Conservation (phyloP, 177 flowering plant species). For the Telopea speciosissima region DNA sequence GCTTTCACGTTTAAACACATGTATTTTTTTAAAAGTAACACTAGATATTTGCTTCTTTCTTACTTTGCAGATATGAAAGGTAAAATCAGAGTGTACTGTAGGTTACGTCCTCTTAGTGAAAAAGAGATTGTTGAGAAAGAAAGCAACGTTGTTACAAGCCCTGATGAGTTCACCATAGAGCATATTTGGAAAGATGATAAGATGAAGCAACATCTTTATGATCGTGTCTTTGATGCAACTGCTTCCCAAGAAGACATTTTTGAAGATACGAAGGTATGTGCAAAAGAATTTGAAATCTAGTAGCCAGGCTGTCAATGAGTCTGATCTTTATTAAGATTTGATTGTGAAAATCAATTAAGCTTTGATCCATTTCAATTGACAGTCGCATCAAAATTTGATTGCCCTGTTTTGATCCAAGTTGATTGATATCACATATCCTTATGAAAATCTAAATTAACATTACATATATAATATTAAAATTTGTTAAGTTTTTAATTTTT, state of each 20-base stretch:
- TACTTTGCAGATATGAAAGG: slow-evolving; percentile 90
- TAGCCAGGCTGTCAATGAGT: not conserved
- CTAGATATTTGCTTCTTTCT: not conserved
- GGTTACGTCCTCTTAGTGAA: slow-evolving; percentile 71
- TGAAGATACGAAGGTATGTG: slow-evolving; percentile 80
- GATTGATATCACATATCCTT: too few species aligned
- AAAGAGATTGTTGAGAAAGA: slow-evolving; percentile 71
- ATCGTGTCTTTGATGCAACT: slow-evolving; percentile 72
- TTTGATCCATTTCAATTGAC: too few species aligned
- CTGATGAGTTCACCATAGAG: slow-evolving; percentile 66
- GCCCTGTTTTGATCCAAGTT: too few species aligned
- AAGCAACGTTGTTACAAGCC: slow-evolving; percentile 33
- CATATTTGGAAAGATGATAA: slow-evolving; percentile 94
- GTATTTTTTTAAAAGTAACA: not conserved
- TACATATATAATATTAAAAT: too few species aligned
- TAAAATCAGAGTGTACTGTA: slow-evolving; percentile 86
- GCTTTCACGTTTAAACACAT: not conserved
- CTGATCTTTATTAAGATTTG: too few species aligned
- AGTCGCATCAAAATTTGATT: too few species aligned
- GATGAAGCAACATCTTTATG: slow-evolving; percentile 75
- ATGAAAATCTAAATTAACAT: too few species aligned
- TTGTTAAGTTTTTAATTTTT: too few species aligned
- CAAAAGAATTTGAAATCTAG: not conserved
- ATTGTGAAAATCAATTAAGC: too few species aligned
- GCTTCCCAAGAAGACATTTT: slow-evolving; percentile 89